A percentile compares a stretch with the other conserved stretches of the same genome.
phyloP scores from a whole-genome alignment of 2,329 filamentous ascomycete genomes.

The Aspergillus ochraceoroseus region DNA sequence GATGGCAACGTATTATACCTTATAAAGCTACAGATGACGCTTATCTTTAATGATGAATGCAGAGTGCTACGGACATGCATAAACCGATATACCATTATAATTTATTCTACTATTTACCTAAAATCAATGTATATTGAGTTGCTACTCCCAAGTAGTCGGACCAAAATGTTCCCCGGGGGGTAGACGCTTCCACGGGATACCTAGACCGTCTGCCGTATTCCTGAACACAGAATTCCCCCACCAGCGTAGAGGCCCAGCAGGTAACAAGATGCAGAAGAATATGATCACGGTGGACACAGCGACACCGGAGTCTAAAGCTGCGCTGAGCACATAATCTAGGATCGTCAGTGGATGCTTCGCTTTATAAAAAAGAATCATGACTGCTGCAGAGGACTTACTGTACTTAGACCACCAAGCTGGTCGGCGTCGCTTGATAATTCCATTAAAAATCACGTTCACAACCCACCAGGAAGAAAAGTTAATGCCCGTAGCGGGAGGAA shows the following conservation, averaged over 20 bases:
- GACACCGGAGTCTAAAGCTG: slow-evolving; percentile 43
- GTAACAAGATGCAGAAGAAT: slow-evolving; percentile 44
- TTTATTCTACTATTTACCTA: too few relatives aligned
- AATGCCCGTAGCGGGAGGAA: slow-evolving; percentile 65
- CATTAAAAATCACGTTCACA: slow-evolving; percentile 47
- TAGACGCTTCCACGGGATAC: slow-evolving; percentile 33
- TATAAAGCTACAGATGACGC: too few relatives aligned
- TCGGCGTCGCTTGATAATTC: slow-evolving; percentile 40
- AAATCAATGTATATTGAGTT: not conserved
- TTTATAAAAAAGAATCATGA: not conserved
- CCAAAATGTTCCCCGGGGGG: slow-evolving; percentile 31
- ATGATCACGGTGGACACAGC: slow-evolving; percentile 44
- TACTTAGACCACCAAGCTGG: slow-evolving; percentile 50
- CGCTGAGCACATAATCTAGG: slow-evolving; percentile 42
- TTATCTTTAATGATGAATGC: too few relatives aligned
- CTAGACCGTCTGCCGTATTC: slow-evolving; percentile 41
- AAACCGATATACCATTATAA: too few relatives aligned
- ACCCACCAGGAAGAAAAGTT: slow-evolving; percentile 65
- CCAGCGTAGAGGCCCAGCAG: slow-evolving; percentile 38
- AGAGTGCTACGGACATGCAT: too few relatives aligned
- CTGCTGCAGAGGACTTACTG: slow-evolving; percentile 27
- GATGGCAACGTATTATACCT: slow-evolving; percentile 39
- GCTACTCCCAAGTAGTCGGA: slow-evolving; percentile 28
- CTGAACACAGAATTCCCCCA: slow-evolving; percentile 42
- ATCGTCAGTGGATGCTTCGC: slow-evolving; percentile 10